Base-by-base conservation (phyloP, 1,139 yeast species). In the Taphrina confusa region DNA sequence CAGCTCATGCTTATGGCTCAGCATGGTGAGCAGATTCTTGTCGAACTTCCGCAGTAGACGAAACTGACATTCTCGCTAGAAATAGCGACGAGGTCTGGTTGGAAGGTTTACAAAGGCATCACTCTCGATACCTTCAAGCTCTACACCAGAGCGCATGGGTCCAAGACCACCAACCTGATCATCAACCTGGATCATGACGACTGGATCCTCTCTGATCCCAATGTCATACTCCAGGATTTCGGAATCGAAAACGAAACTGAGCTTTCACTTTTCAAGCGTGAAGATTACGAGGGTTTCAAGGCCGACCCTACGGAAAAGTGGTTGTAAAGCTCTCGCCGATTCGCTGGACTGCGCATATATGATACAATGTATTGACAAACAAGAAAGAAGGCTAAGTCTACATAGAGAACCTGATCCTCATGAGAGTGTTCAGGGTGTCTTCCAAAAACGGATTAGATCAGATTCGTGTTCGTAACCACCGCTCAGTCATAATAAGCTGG, bases 121-220 rank as follows among this genome's bases (percentile, higher is more conserved):
- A 37, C 59, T 14, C 20, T 42, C 14, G 62, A 60, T 28, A 60
- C 62, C 12, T 71, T 92, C 64, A 92, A 94, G 73, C 79, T 92
- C 16, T 92, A 92, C 73, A 87, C 96, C 36, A 89, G 88, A 70
- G 97, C 98, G 0, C 97, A 92, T 71, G 95, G 95, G 5, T 96
- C 45, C 18, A 47, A 65, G 74, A 88, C 97, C 1, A 87, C 90
- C 83, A 90, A 92, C 70, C 78, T 92, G 66, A 95, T 89, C 54
- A 87, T 94, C 64, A 92, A 92, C 71, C 82, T 92, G 71, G 96
- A 89, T 31, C 82, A 86, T 68, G 82, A 80, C 3, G 84, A 81
- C 62, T 86, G 94, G 91, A 76, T 87, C 2, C 73, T 92, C 64
- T 66, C 68, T 1, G 77, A 77, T 34, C 71, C 71, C 2, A 73